Evolutionary conservation across 2,329 filamentous ascomycete species (phyloP).

Genomic region (Chaetomiaceae sp.): DNA sequence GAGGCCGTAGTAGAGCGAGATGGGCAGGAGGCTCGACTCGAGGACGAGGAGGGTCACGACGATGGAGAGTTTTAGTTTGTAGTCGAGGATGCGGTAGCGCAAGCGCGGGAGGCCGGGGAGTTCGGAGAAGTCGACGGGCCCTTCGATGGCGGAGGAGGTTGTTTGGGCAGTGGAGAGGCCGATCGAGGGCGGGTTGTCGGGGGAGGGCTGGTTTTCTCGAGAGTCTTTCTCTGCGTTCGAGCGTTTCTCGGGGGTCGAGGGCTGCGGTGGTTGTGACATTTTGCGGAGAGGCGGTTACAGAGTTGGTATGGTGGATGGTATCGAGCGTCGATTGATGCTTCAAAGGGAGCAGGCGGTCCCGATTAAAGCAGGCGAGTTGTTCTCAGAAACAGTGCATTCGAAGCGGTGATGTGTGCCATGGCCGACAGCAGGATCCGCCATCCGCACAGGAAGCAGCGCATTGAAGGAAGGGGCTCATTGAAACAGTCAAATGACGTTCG

Average conservation of each 20-base stretch:
- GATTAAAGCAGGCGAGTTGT: too few relatives aligned
- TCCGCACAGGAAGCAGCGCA: background rate
- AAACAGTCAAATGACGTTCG: background rate
- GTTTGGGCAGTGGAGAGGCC: background rate
- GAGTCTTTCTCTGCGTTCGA: too few relatives aligned
- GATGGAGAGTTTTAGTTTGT: constrained; percentile 42
- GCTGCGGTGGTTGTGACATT: background rate
- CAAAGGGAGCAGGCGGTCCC: too few relatives aligned
- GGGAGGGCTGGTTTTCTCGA: too few relatives aligned
- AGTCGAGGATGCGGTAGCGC: constrained; percentile 36
- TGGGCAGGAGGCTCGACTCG: constrained; percentile 45
- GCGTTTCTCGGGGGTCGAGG: background rate
- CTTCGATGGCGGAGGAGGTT: background rate
- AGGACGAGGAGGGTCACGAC: constrained; percentile 46
- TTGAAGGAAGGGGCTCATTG: too few relatives aligned
- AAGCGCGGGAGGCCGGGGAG: constrained; percentile 29
- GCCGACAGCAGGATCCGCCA: too few relatives aligned
- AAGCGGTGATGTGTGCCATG: too few relatives aligned
- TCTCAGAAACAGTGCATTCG: too few relatives aligned
- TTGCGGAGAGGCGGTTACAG: too few relatives aligned
- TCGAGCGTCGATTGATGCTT: too few relatives aligned
- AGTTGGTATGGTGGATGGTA: too few relatives aligned
- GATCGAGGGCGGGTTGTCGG: too few relatives aligned
- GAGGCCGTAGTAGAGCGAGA: constrained; percentile 50
- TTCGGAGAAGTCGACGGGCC: constrained; percentile 11